Evolutionary conservation across 768 basidiomycete genomes (phyloP), one percentile per base, ranked within the genome.

Genomic region (Leucosporidium creatinivorum): DNA sequence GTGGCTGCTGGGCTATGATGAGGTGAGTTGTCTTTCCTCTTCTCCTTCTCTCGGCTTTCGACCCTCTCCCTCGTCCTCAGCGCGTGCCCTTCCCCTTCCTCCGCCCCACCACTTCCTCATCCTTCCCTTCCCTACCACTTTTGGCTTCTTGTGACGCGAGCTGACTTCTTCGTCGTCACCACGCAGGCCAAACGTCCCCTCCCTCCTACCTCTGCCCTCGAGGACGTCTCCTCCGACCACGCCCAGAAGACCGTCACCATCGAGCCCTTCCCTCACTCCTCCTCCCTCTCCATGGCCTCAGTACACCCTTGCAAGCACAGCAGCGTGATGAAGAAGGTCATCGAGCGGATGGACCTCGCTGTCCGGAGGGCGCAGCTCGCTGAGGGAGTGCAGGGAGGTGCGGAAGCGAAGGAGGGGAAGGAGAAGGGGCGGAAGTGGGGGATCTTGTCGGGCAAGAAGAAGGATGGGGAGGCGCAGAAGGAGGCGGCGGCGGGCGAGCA

Each of bases 231-330:
- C 33, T 33, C 33, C 33, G 33, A 33, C 33, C 33, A 33, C 33
- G 33, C 33, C 33, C 33, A 5, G 5, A 33, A 33, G 33, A 33
- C 33, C 33, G 33, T n/a, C 61, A 99, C 96, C 1, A 94, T 97
- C 79, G 96, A 99, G 78, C 85, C 88, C 0, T 99, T 99, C 84
- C 92, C 93, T n/a, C 93, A 97, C 79, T 89, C 89, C 0, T 80
- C 33, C 10, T 33, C 85, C 1, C 87, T 91, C 76, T 86, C 88
- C 1, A 78, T 80, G 68, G 96, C 93, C 0, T 92, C 89, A 0
- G 94, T 99, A 17, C 94, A 99, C 78, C 94, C 94, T 3, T 99
- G 94, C 84, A 97, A 96, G 77, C 94, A 99, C 78, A 89, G 93
- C 1, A 91, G 87, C 78, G 96, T 99, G 66, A 99, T 99, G 96